Evolutionary conservation across 768 basidiomycete species (phyloP), one percentile per base, ranked within the genome.

Genomic region (Lactifluus hygrophoroides): DNA sequence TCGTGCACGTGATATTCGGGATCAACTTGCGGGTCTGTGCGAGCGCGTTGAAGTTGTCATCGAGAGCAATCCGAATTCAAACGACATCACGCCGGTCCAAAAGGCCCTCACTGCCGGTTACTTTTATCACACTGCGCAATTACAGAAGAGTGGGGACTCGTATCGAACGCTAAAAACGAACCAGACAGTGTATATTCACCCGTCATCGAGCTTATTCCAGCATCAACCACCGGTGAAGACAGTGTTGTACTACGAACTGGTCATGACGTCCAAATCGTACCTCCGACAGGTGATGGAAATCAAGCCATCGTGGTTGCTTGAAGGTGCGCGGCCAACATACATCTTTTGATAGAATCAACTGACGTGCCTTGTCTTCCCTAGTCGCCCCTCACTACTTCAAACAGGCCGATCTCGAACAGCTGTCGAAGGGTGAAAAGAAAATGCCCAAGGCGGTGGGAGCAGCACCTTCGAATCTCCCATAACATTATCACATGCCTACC

Each of bases 271-370:
- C 38, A 97, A 98, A 73, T 97, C 96, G 32, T 99, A 96, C 68
- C 88, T 97, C 82, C 79, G 91, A 79, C 94, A 97, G 77, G 80
- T 94, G 38, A 97, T 98, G 94, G 96, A 98, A 66, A 97, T 98
- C 69, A 97, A 98, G 69, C 90, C 95, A 4, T 69, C 83, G 25
- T 98, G 96, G 96, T 70, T 97, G 32, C 71, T 96, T 43, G 95
- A 97, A 79, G 88, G 90, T 86, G 55, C 55, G 83, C 75, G 6
- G 7, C 21, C 1, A n/a, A 38, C 16, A 30, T 27, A 55, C 19
- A 5, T 11, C 42, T 62, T 47, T 44, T 43, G 57, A 56, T 42
- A 27, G 30, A 34, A 27, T 57, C 56, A 44, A 23, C 61, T 63
- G 37, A 63, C 35, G 19, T 46, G 30, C 8, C 56, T 14, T 54